A percentile compares a stretch with the other conserved stretches of the same genome.
These are phyloP conservation scores for Toxicodendron radicans DNA, from an alignment of 345 rosid genomes.

Conservation along the genomic window DNA sequence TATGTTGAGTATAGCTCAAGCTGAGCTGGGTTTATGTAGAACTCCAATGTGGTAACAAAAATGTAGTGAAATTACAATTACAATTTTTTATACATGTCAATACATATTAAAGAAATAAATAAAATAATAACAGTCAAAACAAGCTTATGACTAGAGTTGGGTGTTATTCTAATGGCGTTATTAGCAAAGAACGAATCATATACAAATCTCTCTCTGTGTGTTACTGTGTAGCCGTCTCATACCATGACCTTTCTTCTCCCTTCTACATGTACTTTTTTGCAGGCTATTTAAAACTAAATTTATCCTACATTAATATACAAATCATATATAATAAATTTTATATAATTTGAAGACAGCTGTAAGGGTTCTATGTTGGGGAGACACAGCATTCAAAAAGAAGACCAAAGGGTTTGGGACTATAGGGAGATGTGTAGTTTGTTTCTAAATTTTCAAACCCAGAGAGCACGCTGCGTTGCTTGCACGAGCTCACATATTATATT, in stretches of 20 bases:
- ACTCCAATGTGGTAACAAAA: conserved; percentile 17
- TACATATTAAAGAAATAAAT: background rate
- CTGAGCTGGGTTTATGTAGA: conserved; percentile 58
- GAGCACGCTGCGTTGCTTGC: conserved; percentile 42
- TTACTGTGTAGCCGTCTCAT: background rate
- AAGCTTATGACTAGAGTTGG: conserved; percentile 17
- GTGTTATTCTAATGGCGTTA: conserved; percentile 1
- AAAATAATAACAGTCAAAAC: conserved; percentile 29
- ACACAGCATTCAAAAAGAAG: conserved; percentile 44
- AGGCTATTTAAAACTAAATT: background rate
- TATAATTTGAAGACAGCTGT: conserved; percentile 43
- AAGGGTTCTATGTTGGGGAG: conserved; percentile 38
- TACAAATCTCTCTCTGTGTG: background rate
- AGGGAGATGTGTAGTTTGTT: conserved; percentile 32
- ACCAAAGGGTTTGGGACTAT: conserved; percentile 16
- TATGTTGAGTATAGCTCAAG: conserved; percentile 40
- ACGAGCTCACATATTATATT: conserved; percentile 10
- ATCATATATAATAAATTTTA: background rate
- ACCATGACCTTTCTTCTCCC: background rate
- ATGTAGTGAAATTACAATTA: background rate
- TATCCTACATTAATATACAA: background rate
- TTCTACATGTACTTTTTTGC: background rate
- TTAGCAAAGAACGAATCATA: background rate
- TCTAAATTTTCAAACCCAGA: conserved; percentile 25
- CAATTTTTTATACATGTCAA: no score